Conservation (phyloP, 805 yeast species). For the Wickerhamomyces kurtzmanii region DNA sequence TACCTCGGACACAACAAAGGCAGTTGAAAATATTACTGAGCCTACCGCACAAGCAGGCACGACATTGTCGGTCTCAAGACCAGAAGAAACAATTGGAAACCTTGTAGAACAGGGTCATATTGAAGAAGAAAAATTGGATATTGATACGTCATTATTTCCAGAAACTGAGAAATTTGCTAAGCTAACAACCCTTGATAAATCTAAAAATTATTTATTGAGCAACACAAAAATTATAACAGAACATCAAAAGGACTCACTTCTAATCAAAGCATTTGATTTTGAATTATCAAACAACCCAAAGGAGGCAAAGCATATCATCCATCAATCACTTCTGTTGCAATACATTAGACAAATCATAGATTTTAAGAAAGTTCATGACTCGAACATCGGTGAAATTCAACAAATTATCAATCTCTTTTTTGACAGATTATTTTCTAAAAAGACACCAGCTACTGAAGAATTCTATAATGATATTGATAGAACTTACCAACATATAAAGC, state of each 20-base stretch:
- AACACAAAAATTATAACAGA: slow-evolving; percentile 68
- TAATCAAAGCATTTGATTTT: slow-evolving; percentile 86
- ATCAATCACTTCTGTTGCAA: slow-evolving; percentile 72
- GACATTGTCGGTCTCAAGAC: slow-evolving; percentile 3
- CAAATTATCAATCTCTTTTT: slow-evolving; percentile 59
- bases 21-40: slow-evolving; percentile 9
- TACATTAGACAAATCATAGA: slow-evolving; percentile 40
- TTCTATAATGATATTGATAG: slow-evolving; percentile 64
- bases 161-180: slow-evolving; percentile 60
- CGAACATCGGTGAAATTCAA: slow-evolving; percentile 21
- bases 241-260: slow-evolving; percentile 82
- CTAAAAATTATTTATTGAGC: slow-evolving; percentile 37
- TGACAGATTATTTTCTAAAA: slow-evolving; percentile 36
- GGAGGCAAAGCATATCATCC: slow-evolving; percentile 57
- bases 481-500: slow-evolving; percentile 67
- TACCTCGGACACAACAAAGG: slow-evolving; percentile 20
- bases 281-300: slow-evolving; percentile 53
- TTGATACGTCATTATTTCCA: slow-evolving; percentile 45
- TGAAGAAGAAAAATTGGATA: slow-evolving; percentile 15
- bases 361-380: slow-evolving; percentile 22
- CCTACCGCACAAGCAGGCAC: slow-evolving; percentile 7
- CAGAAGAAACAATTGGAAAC: slow-evolving; percentile 14
- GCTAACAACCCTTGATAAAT: slow-evolving; percentile 39
- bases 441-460: slow-evolving; percentile 52
- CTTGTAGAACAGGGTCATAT: slow-evolving; percentile 7